Base-by-base conservation (phyloP, 768 basidiomycete species). In the Mycena belliarum region DNA sequence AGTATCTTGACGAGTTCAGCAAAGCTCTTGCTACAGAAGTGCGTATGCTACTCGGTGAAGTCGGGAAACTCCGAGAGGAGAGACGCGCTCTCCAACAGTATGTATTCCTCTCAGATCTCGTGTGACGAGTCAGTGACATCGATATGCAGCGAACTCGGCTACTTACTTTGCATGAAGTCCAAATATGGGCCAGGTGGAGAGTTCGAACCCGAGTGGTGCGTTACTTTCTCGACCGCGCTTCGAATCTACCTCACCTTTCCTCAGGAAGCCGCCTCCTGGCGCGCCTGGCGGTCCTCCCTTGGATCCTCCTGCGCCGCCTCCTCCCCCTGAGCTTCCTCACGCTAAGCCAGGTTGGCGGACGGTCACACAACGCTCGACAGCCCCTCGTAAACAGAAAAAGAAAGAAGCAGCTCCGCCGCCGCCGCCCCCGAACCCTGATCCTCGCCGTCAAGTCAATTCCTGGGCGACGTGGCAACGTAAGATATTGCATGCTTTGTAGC, bases 1-100 rank as follows among this genome's bases (percentile, higher is more conserved):
- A 91, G 88, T 93, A 94, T 69, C 80, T 94, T 15, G 88, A 94
- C 59, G 90, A 94, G 55, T 94, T 94, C 73, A 93, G 90, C 70
- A 89, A 86, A 69, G 87, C 92, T 1, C 73, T 94, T 44, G 90
- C 92, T 3, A 78, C 82, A 16, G 92, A 94, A 75, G 91, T 94
- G 11, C 85, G 90, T 28, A 87, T 91, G 81, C 77, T 94, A 15
- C 80, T 94, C 11, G 82, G 81, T 33, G 92, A 94, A 75, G 92
- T 93, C 38, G 90, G 91, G 38, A 89, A 87, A 63, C 76, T 94
- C 44, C 84, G 89, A 5, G 88, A 92, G 71, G 88, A 93, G 66
- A 81, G 86, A 65, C 84, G 91, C 41, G 82, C 80, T 23, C 76
- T 93, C 23, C 88, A 92, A 76, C 84, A 88, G 91, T 93, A 74